Evolutionary conservation across 805 yeast genomes (phyloP).

Genomic region (Wickerhamomyces xylosicus): DNA sequence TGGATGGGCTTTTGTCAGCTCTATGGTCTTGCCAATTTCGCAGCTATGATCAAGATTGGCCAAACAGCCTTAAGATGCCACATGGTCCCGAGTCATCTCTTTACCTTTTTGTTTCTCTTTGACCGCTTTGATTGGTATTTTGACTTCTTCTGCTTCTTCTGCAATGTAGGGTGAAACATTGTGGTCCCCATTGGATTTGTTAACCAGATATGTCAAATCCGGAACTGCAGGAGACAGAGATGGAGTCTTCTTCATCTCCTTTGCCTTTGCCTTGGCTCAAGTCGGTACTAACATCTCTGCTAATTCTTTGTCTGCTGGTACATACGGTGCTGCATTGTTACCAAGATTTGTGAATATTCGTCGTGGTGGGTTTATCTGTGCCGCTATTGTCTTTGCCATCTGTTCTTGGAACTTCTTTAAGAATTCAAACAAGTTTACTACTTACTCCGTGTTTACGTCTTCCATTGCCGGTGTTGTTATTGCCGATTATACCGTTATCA

Average conservation of each 20-base stretch:
- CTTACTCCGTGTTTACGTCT: slow-evolving; percentile 73
- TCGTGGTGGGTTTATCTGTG: slow-evolving; percentile 75
- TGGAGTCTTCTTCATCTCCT: slow-evolving; percentile 68
- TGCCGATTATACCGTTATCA: slow-evolving; percentile 59
- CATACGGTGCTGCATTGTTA: slow-evolving; percentile 56
- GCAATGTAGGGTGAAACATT: slow-evolving; percentile 54
- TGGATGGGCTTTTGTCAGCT: slow-evolving; percentile 76
- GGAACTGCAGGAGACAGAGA: slow-evolving; percentile 54
- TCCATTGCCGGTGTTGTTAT: slow-evolving; percentile 73
- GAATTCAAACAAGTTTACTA: slow-evolving; percentile 63
- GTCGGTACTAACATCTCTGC: slow-evolving; percentile 71
- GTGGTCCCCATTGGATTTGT: slow-evolving; percentile 73
- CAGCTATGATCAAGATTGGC: slow-evolving; percentile 87
- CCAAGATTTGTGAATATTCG: slow-evolving; percentile 63
- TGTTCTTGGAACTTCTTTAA: slow-evolving; percentile 80
- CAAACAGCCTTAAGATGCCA: slow-evolving; percentile 37
- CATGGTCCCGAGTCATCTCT: slow-evolving; percentile 48
- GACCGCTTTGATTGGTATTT: slow-evolving; percentile 76
- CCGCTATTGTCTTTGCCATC: slow-evolving; percentile 54
- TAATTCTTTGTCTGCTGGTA: slow-evolving; percentile 62
- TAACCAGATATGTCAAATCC: slow-evolving; percentile 49
- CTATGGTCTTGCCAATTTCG: slow-evolving; percentile 73
- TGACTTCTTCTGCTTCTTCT: slow-evolving; percentile 73
- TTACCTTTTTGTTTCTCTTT: slow-evolving; percentile 72
- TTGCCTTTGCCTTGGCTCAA: slow-evolving; percentile 67